Percentiles rank a stretch among this genome's conserved stretches.
Conservation (phyloP, 1,284 basidiomycete genomes). For the Vanrija humicola region DNA sequence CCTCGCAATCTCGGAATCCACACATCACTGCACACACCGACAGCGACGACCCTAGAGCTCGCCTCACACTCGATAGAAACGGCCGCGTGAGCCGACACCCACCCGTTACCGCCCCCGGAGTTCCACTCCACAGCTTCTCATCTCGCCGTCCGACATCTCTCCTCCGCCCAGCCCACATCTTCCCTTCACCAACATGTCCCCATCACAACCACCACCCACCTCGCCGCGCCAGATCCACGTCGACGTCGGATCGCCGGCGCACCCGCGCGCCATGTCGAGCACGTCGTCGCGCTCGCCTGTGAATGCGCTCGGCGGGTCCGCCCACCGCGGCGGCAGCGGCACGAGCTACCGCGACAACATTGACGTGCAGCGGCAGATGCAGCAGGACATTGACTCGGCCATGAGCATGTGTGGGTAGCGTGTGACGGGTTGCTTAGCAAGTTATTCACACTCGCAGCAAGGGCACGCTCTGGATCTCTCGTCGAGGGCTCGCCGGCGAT, state of each 20-base stretch:
- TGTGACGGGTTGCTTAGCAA: not conserved
- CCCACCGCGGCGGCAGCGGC: conserved; percentile 5
- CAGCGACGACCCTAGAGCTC: no score
- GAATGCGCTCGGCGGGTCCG: conserved; percentile 18
- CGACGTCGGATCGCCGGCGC: conserved; percentile 22
- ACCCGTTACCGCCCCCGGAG: no score
- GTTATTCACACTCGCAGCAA: conserved; percentile 24
- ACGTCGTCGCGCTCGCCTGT: conserved; percentile 28
- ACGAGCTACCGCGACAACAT: conserved; percentile 22
- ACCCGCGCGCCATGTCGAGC: conserved; percentile 14
- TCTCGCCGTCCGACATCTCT: no score
- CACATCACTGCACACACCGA: no score
- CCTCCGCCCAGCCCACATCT: no score
- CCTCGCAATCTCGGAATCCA: no score
- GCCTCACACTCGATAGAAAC: no score
- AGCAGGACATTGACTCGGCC: conserved; percentile 46
- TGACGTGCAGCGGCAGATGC: conserved; percentile 39
- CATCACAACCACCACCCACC: conserved; percentile 13
- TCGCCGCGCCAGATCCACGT: conserved; percentile 30
- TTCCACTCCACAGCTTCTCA: no score
- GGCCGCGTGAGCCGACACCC: no score
- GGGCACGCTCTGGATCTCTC: conserved; percentile 42
- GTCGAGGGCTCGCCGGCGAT: conserved; percentile 24
- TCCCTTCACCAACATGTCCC: conserved; percentile 1
- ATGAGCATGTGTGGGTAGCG: conserved; percentile 44